phyloP scores from a whole-genome alignment of 352 stramenopile species.

The Pythium scleroteichum region DNA sequence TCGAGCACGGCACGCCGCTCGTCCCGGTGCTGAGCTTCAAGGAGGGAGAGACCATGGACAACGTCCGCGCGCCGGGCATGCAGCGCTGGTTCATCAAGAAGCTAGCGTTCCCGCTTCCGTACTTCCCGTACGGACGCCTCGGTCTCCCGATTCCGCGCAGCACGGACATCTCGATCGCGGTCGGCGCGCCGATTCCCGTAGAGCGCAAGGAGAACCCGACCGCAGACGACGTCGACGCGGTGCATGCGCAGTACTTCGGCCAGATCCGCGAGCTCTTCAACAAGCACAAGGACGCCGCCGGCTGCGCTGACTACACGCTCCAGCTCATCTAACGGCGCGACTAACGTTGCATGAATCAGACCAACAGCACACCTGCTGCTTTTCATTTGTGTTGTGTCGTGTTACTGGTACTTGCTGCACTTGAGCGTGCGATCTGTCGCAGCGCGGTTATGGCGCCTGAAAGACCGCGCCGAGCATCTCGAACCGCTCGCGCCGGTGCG shows the following conservation, averaged over 20 bases:
- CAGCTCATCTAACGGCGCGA: constrained; percentile 41
- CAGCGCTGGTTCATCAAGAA: constrained; percentile 82
- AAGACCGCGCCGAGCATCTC: constrained; percentile 37
- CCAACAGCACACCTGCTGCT: neutral
- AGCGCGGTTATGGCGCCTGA: neutral
- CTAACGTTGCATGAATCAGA: neutral
- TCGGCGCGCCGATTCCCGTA: constrained; percentile 62
- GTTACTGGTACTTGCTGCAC: too few relatives aligned
- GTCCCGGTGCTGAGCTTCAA: constrained; percentile 83
- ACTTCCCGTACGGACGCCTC: constrained; percentile 71
- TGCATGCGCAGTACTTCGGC: constrained; percentile 68
- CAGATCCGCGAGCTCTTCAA: constrained; percentile 60
- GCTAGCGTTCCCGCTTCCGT: constrained; percentile 78
- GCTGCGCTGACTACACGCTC: constrained; percentile 73
- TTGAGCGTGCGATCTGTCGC: too few relatives aligned
- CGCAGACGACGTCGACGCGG: constrained; percentile 52
- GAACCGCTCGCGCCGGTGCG: constrained; percentile 60
- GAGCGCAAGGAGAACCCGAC: constrained; percentile 47
- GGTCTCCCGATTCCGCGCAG: constrained; percentile 72
- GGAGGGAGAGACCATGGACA: constrained; percentile 83
- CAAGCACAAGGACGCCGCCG: constrained; percentile 73
- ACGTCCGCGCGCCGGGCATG: constrained; percentile 65
- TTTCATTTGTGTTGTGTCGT: neutral
- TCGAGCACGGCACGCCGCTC: constrained; percentile 71
- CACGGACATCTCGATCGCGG: constrained; percentile 58